Percentiles rank a stretch among this genome's conserved stretches.
phyloP scores from a whole-genome alignment of 371 early-diverging fungal genomes.

The Mucor indicus region DNA sequence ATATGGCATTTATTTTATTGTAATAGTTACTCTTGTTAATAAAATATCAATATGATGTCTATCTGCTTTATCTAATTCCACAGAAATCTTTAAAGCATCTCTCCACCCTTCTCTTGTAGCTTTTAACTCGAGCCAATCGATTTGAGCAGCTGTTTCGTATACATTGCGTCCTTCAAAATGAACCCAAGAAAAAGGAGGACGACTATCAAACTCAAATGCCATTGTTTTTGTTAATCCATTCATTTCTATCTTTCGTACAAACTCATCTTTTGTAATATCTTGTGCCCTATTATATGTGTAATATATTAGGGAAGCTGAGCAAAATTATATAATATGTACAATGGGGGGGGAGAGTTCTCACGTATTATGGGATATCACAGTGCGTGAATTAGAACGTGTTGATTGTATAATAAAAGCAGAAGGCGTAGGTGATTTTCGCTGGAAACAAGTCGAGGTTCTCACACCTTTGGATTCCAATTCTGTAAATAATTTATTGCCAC shows the following conservation, averaged over 20 bases:
- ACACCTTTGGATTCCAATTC: conserved; percentile 13
- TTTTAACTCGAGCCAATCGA: conserved; percentile 41
- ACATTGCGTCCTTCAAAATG: conserved; percentile 71
- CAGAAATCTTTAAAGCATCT: conserved; percentile 52
- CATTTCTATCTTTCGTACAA: conserved; percentile 32
- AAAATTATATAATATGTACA: too few relatives aligned
- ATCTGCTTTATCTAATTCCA: conserved; percentile 69
- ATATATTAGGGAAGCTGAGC: too few relatives aligned
- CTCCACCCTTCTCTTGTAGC: conserved; percentile 41
- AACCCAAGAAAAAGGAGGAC: conserved; percentile 43
- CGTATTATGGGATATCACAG: conserved; percentile 65
- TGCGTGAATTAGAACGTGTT: conserved; percentile 48
- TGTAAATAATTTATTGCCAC: conserved; percentile 9
- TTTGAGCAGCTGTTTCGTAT: conserved; percentile 9
- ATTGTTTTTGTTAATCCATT: conserved; percentile 12
- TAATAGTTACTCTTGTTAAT: conserved; percentile 32
- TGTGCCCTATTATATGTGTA: conserved; percentile 39
- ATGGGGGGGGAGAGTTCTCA: too few relatives aligned
- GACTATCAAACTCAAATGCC: conserved; percentile 11
- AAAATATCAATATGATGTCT: conserved; percentile 54
- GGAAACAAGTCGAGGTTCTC: conserved; percentile 13
- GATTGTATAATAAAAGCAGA: conserved; percentile 65
- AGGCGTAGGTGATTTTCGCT: conserved; percentile 37
- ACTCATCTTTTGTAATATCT: conserved; percentile 49
- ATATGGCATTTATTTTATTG: too few relatives aligned